These are phyloP conservation scores for Niebla homalea DNA, from an alignment of 495 filamentous ascomycete species.

Conservation along the genomic window DNA sequence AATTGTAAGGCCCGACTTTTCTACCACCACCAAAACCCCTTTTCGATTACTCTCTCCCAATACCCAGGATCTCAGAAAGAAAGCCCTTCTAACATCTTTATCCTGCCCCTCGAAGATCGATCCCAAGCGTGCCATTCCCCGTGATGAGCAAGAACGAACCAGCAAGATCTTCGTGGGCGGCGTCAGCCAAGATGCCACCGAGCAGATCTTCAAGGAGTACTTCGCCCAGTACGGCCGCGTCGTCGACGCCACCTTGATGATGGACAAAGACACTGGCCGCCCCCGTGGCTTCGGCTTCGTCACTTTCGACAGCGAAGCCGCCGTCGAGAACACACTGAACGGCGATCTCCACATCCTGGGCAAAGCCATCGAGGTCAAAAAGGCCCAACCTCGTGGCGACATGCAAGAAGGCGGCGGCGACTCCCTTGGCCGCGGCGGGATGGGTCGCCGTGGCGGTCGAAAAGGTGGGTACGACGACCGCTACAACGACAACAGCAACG, in stretches of 20 bases:
- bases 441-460: constrained; percentile 38
- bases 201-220: constrained; percentile 89
- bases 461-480: constrained; percentile 36
- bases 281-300: constrained; percentile 98
- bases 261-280: constrained; percentile 95
- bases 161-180: constrained; percentile 98
- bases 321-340: constrained; percentile 79
- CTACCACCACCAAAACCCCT: constrained; percentile 5
- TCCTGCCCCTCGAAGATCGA: constrained; percentile 55
- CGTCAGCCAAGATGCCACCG: constrained; percentile 91
- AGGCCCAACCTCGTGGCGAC: constrained; percentile 90
- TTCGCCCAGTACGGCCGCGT: constrained; percentile 94
- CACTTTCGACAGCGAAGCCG: constrained; percentile 90
- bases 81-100: constrained; percentile 17
- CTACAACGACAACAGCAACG: constrained; percentile 32
- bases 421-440: constrained; percentile 39
- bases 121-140: constrained; percentile 91
- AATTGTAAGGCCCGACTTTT: constrained; percentile 53
- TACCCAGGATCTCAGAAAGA: background rate
- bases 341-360: constrained; percentile 74
- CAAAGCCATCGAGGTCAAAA: constrained; percentile 96
- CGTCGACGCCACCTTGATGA: constrained; percentile 96
- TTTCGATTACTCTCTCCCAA: constrained; percentile 7
- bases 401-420: constrained; percentile 79
- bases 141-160: constrained; percentile 94